Base-by-base conservation (phyloP, 2,329 filamentous ascomycete genomes). In the Aureobasidium vineae region DNA sequence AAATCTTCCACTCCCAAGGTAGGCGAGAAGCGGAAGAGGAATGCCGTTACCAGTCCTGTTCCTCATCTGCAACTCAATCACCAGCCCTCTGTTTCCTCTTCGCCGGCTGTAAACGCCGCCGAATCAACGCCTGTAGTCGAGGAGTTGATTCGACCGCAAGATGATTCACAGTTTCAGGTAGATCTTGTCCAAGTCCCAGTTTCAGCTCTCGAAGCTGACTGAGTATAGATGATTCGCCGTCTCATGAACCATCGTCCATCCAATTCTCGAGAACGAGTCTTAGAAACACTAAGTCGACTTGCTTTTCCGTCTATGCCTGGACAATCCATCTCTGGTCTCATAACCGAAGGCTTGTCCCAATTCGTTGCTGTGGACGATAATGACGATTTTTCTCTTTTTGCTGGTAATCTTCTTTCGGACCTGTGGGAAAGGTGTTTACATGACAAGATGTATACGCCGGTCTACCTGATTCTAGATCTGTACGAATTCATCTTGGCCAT, bases 361-460 rank as follows among this genome's bases (percentile, higher is more conserved):
- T 81, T 87, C 68, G 61, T 81, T 77, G 54, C 79, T 75, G 65
- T 79, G 73, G 63, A 82, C 79, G 67, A 84, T 79, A 57, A 80
- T 78, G 76, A 85, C 78, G 73, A 78, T 57, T 80, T 90, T 3
- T 83, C 89, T 1, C 79, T 88, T 11, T 85, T 87, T 68, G 87
- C 92, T 69, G 86, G 86, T 60, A 80, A 85, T 57, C 79, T 87
- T 36, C 77, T 92, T 23, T 82, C 91, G 59, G 80, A 83, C 19
- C 75, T 94, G 16, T 94, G 91, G 90, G 81, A 82, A 19, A 83
- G 82, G 23, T 92, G 90, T 73, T 77, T 88, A 7, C 79, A 84
- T 13, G 89, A 93, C 71, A 80, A 81, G 70, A 60, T 52, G 33
- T 86, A 87, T 72, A 79, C 80, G 13, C 88, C 90, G 0, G 81